Evolutionary conservation across 2,329 filamentous ascomycete species (phyloP), one percentile per base, ranked within the genome.

Genomic region (Beauveria sp.): DNA sequence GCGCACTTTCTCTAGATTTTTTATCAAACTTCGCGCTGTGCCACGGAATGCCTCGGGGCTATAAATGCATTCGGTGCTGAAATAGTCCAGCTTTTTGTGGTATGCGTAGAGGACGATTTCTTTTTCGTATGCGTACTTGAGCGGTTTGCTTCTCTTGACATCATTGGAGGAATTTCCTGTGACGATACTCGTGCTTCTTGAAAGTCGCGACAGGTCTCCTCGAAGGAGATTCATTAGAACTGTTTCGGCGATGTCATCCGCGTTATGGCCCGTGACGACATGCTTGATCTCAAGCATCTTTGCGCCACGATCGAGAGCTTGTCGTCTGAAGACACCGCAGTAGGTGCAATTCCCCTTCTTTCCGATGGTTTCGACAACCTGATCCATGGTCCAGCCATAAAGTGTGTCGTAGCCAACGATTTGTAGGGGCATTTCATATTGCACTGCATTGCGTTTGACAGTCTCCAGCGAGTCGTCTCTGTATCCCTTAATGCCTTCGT

Each of bases 331-430:
- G 20, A 99, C 95, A 16, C 95, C 95, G 70, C 95, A 99, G 71
- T 99, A 99, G 34, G 96, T 99, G 81, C 95, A 99, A 75, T 99
- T 99, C 34, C 93, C 93, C 74, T 97, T 98, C 78, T 97, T 98
- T 16, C 95, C 95, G 56, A 99, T 90, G 53, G 93, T 91, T 69
- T 93, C 90, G 4, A 99, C 96, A 10, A 99, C 95, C 71, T 98
- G 91, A 70, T 99, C 95, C 95, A 99, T 99, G 1, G 93, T 97
- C 95, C 95, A 99, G 9, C 93, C 95, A 72, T 99, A 99, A 10
- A 99, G 79, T 70, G 97, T 90, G 59, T 88, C 88, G 70, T 99
- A 99, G 55, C 93, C 92, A 55, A 99, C 86, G 61, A 99, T 96
- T 68, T 91, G 90, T 54, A 99, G 78, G 0, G 90, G 86, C 88